Evolutionary conservation across 2,329 filamentous ascomycete species (phyloP), one percentile per base, ranked within the genome.

Genomic region (Aspergillus sp.): DNA sequence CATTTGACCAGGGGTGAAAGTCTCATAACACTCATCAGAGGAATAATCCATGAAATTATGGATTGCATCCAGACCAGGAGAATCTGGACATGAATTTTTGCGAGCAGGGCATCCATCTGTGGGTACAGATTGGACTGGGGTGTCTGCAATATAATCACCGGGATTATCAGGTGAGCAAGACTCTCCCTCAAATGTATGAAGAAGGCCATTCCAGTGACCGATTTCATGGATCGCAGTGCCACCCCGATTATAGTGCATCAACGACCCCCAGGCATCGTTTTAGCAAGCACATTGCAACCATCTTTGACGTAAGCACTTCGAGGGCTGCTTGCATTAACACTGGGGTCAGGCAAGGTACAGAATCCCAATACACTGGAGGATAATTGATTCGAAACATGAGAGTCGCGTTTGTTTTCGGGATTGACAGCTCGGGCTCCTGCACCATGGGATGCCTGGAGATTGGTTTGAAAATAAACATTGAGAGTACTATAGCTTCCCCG

Each of bases 41-140:
- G 70, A 73, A 57, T 81, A 80, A 59, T 82, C 78, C 78, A 82
- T 81, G 52, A 75, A 81, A 54, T 81, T 79, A 47, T 77, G 73
- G 43, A 81, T 74, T 4, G 74, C 65, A 59, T 81, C 78, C 9
- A 67, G 42, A 0, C 72, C 74, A 8, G 65, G 59, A 26, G 61
- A 60, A 26, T 60, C 56, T 0, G 74, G 73, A 53, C 77, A 81
- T 12, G 67, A 75, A 52, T 75, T 68, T 61, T 79, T 79, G 3
- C 53, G 58, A 1, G 49, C 53, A 1, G 77, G 78, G 58, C 78
- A 82, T 1, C 76, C 76, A 48, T 74, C 70, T n/a, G 78, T 81
- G n/a, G 65, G 86, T 37, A 72, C 83, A 53, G 48, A 70, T 49
- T 72, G 65, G 47, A 69, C 65, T 10, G 71, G 67, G 11, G 71